Evolutionary conservation across 2,329 filamentous ascomycete species (phyloP).

Genomic region (Fusarium verrucosum): DNA sequence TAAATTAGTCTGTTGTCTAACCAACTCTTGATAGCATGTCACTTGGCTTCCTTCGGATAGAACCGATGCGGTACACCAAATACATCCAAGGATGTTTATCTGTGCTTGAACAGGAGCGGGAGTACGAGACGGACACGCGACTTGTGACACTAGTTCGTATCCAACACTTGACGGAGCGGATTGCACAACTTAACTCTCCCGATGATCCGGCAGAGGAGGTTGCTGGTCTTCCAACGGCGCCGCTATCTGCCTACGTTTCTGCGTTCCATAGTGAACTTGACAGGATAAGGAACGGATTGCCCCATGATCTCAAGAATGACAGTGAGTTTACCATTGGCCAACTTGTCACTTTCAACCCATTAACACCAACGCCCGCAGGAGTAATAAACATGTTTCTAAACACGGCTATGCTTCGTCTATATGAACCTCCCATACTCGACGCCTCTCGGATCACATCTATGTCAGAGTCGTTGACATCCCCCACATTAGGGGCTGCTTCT

Average conservation of each 20-base stretch:
- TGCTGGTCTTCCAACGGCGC: constrained; percentile 51
- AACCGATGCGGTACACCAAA: constrained; percentile 60
- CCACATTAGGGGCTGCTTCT: constrained; percentile 51
- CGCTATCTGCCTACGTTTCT: constrained; percentile 56
- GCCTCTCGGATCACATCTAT: constrained; percentile 53
- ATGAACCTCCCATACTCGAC: constrained; percentile 59
- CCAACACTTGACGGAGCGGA: constrained; percentile 62
- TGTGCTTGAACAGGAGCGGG: constrained; percentile 54
- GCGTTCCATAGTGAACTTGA: constrained; percentile 59
- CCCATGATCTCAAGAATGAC: constrained; percentile 50
- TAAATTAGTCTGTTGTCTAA: background rate
- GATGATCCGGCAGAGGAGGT: constrained; percentile 50
- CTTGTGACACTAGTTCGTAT: constrained; percentile 59
- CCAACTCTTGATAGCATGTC: constrained; percentile 50
- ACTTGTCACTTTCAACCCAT: rapidly evolving
- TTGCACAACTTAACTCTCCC: constrained; percentile 53
- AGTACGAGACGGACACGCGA: constrained; percentile 58
- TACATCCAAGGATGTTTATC: constrained; percentile 63
- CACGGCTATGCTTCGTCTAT: constrained; percentile 55
- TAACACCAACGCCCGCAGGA: constrained; percentile 40
- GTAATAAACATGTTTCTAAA: constrained; percentile 54
- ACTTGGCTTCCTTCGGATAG: constrained; percentile 55
- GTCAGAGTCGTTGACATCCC: constrained; percentile 54
- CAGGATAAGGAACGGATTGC: constrained; percentile 51
- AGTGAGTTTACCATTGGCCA: constrained; percentile 42